phyloP scores from a whole-genome alignment of 2,329 filamentous ascomycete genomes.

The Leptographium galeiforme region DNA sequence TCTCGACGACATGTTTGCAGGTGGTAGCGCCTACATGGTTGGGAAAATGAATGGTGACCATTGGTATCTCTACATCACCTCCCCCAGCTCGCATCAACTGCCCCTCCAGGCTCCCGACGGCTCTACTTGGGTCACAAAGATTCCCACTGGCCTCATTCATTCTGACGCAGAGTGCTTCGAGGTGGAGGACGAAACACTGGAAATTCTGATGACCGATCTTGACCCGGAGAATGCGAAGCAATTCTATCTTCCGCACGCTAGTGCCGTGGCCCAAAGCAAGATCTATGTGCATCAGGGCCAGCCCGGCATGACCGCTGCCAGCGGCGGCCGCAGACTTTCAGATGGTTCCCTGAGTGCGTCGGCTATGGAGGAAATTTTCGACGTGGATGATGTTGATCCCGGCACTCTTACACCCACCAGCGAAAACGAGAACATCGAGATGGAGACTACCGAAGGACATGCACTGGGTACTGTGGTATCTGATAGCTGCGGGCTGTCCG shows the following conservation, averaged over 20 bases:
- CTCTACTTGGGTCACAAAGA: slow-evolving; percentile 38
- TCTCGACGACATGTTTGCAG: slow-evolving; percentile 79
- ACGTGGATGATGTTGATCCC: slow-evolving; percentile 65
- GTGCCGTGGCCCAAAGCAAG: slow-evolving; percentile 73
- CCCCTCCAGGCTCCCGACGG: slow-evolving; percentile 61
- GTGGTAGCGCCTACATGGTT: slow-evolving; percentile 97
- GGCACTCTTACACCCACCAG: slow-evolving; percentile 43
- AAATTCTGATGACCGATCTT: slow-evolving; percentile 61
- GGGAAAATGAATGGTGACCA: slow-evolving; percentile 99
- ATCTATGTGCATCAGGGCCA: background rate
- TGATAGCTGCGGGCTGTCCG: slow-evolving; percentile 74
- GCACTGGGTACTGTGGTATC: slow-evolving; percentile 86
- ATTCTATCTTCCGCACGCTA: slow-evolving; percentile 61
- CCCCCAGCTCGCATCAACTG: slow-evolving; percentile 65
- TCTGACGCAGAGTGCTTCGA: slow-evolving; percentile 28
- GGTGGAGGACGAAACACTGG: slow-evolving; percentile 60
- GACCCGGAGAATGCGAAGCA: slow-evolving; percentile 56
- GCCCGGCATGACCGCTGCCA: slow-evolving; percentile 34
- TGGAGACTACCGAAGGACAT: slow-evolving; percentile 78
- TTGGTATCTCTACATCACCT: slow-evolving; percentile 96
- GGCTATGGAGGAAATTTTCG: slow-evolving; percentile 46
- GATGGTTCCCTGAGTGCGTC: slow-evolving; percentile 31
- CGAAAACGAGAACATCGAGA: slow-evolving; percentile 42
- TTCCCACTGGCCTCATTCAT: slow-evolving; percentile 32
- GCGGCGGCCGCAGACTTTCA: slow-evolving; percentile 44